Base-by-base conservation (phyloP, 768 basidiomycete species). In the Leccinum truebloodii region DNA sequence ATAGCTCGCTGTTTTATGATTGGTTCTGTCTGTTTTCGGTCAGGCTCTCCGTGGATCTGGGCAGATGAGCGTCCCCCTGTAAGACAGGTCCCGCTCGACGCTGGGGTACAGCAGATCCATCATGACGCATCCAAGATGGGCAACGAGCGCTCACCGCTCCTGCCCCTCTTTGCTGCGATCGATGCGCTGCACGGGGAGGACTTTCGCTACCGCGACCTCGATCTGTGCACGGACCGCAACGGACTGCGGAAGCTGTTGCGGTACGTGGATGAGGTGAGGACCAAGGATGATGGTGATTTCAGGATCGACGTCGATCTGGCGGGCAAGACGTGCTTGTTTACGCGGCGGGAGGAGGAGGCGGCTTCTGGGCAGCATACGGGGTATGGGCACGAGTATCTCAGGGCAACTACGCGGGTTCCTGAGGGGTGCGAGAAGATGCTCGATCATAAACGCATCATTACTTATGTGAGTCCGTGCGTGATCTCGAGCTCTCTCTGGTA, bases 251-350 rank as follows among this genome's bases (percentile, higher is more conserved):
- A 88, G 70, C 73, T 91, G 44, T 66, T 85, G 22, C 77, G 84
- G 26, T 88, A 85, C 86, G 57, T 71, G 13, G 65, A 70, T n/a
- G 22, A 55, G 14, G 55, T 20, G 6, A 12, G 18, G 5, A 13
- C 12, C 3, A 73, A 72, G 9, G 81, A 53, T 12, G 22, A 83
- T 8, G 2, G 28, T 32, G 9, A 32, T 57, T 93, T 92, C 67
- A 77, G 90, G 20, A 88, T 93, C 63, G 88, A 93, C 59, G 61
- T 85, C 6, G 84, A 92, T 68, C 75, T 89, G 18, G 80, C 78
- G 0, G 88, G 89, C 1, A 65, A 66, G n/a, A 90, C 90, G 0
- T 74, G 89, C 18, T 65, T 92, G 26, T 74, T 91, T 66, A 85
- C 83, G 58, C 76, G 90, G 1, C 76, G 55, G n/a, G 88, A 87